Evolutionary conservation across 371 early-diverging fungal species (phyloP).

Genomic region (Basidiobolus meristosporus): DNA sequence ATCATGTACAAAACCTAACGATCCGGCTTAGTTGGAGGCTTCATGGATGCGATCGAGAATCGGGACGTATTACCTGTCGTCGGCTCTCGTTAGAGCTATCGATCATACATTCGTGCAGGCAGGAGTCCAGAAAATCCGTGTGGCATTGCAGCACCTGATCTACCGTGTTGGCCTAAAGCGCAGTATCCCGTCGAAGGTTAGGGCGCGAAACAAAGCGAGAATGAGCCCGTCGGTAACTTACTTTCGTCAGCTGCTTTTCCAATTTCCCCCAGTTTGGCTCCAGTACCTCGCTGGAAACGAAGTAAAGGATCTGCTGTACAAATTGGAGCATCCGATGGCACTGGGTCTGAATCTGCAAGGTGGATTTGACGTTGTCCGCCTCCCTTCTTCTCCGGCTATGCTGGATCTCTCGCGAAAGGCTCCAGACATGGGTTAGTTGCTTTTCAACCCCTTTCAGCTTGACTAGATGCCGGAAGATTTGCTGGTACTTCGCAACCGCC

Average conservation of each 20-base stretch:
- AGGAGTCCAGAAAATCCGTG: conserved; percentile 65
- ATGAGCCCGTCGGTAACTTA: conserved; percentile 1
- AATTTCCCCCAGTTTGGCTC: conserved; percentile 71
- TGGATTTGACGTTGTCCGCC: conserved; percentile 20
- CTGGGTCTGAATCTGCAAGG: conserved; percentile 47
- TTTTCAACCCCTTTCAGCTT: conserved; percentile 73
- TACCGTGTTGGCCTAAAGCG: conserved; percentile 38
- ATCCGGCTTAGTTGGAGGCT: no score
- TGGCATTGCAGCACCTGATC: conserved; percentile 71
- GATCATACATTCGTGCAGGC: conserved; percentile 81
- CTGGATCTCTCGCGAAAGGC: no score
- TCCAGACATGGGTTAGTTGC: conserved; percentile 52
- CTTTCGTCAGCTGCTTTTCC: conserved; percentile 29
- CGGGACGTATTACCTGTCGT: no score
- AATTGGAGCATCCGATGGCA: conserved; percentile 66
- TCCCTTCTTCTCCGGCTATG: conserved; percentile 10
- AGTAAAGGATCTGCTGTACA: conserved; percentile 74
- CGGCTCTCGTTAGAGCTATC: no score
- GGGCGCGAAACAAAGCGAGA: background rate
- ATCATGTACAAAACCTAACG: no score
- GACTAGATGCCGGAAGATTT: conserved; percentile 75
- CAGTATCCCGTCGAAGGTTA: background rate
- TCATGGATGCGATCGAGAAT: no score
- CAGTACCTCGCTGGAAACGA: conserved; percentile 68
- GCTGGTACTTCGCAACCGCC: conserved; percentile 72